A percentile compares a stretch with the other conserved stretches of the same genome.
These are phyloP conservation scores for Harringtonia aguacate DNA, from an alignment of 2,329 filamentous ascomycete species.

Conservation along the genomic window DNA sequence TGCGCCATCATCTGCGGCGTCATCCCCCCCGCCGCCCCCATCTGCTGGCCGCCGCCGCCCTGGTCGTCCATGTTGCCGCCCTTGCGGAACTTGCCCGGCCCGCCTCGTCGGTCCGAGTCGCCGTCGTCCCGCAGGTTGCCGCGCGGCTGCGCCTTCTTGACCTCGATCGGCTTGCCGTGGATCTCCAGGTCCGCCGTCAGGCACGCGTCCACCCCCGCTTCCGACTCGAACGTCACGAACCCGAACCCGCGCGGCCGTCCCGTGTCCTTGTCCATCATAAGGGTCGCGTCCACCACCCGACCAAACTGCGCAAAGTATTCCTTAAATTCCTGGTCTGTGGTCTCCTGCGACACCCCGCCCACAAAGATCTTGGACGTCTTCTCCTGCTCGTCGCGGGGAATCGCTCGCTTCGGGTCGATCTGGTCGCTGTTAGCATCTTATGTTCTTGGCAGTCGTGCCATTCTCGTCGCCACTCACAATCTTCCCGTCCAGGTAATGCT, in stretches of 20 bases:
- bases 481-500: constrained; percentile 95
- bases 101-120: constrained; percentile 50
- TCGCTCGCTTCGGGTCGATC: constrained; percentile 97
- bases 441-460: neutral
- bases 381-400: constrained; percentile 94
- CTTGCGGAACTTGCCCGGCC: constrained; percentile 45
- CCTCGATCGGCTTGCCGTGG: constrained; percentile 91
- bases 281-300: constrained; percentile 87
- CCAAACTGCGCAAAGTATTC: constrained; percentile 97
- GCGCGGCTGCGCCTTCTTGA: constrained; percentile 93
- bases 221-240: constrained; percentile 96
- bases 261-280: constrained; percentile 99
- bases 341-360: constrained; percentile 93
- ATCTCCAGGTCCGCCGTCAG: constrained; percentile 80
- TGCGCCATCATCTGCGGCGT: constrained; percentile 96
- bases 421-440: constrained; percentile 25
- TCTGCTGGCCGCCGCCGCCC: constrained; percentile 26
- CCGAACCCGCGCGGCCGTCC: constrained; percentile 94
- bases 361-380: constrained; percentile 99
- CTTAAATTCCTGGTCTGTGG: constrained; percentile 90
- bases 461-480: constrained; percentile 55
- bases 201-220: constrained; percentile 87
- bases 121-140: constrained; percentile 92
- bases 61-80: constrained; percentile 27
- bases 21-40: constrained; percentile 50